These are phyloP conservation scores for Trichoderma citrinoviride DNA, from an alignment of 2,329 filamentous ascomycete genomes.

Conservation along the genomic window DNA sequence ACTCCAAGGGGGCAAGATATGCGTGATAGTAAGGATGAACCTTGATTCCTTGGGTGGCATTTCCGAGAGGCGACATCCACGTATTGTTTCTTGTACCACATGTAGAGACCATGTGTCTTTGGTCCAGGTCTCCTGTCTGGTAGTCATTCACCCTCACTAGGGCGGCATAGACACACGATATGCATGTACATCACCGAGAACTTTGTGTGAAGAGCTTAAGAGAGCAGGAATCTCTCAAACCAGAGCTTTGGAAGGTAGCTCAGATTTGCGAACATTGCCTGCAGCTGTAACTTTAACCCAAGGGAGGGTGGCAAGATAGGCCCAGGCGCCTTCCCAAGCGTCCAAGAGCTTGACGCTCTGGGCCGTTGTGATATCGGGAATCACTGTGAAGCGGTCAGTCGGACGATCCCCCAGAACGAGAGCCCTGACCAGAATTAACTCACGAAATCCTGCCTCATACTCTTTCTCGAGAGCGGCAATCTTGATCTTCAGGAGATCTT, in stretches of 20 bases:
- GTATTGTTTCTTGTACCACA: not conserved
- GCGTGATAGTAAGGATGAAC: too few species aligned
- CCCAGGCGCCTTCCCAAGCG: constrained; percentile 82
- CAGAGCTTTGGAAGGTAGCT: constrained; percentile 65
- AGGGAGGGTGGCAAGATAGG: constrained; percentile 69
- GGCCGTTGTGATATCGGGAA: constrained; percentile 71
- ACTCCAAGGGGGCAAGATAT: too few species aligned
- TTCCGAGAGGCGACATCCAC: not conserved
- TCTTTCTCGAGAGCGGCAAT: constrained; percentile 73
- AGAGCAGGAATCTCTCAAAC: constrained; percentile 22
- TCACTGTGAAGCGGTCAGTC: constrained; percentile 41
- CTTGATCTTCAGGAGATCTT: constrained; percentile 73
- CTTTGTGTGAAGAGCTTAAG: not conserved
- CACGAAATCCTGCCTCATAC: constrained; percentile 78
- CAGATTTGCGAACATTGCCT: constrained; percentile 65
- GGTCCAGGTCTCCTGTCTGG: not conserved
- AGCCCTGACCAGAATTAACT: constrained; percentile 31
- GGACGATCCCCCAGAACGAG: not conserved
- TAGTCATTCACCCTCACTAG: not conserved
- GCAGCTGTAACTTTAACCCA: constrained; percentile 72
- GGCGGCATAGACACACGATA: not conserved
- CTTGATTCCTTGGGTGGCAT: not conserved
- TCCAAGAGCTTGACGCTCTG: constrained; percentile 64
- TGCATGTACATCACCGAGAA: not conserved
- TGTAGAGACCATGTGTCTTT: not conserved